Percentiles rank a stretch among this genome's conserved stretches.
Evolutionary conservation across 2,329 filamentous ascomycete genomes (phyloP).

Genomic region (Arthrobotrys entomopaga): DNA sequence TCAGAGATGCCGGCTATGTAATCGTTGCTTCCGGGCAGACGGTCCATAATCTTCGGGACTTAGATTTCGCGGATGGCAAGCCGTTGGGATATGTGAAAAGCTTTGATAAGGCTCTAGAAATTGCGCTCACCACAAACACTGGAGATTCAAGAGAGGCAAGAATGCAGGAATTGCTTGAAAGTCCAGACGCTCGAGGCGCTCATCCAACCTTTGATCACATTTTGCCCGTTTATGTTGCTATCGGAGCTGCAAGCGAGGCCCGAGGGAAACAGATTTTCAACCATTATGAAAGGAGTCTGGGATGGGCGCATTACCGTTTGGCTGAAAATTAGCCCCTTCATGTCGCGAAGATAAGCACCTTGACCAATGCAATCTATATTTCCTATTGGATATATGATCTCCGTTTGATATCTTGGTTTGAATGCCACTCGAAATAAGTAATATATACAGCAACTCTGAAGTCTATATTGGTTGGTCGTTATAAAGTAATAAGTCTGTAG

Average conservation of each 20-base stretch:
- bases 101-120: constrained; percentile 75
- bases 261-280: constrained; percentile 65
- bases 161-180: constrained; percentile 65
- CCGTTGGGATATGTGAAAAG: constrained; percentile 70
- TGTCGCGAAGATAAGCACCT: too few relatives aligned
- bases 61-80: constrained; percentile 63
- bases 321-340: constrained; percentile 19
- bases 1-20: constrained; percentile 74
- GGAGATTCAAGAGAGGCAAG: constrained; percentile 63
- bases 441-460: too few relatives aligned
- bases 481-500: too few relatives aligned
- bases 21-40: constrained; percentile 80
- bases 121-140: constrained; percentile 67
- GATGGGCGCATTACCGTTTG: constrained; percentile 67
- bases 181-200: constrained; percentile 69
- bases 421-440: too few relatives aligned
- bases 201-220: constrained; percentile 74
- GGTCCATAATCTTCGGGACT: constrained; percentile 72
- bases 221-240: constrained; percentile 70
- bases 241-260: constrained; percentile 68
- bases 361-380: too few relatives aligned
- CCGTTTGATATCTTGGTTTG: too few relatives aligned
- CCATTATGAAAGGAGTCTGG: constrained; percentile 66
- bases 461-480: too few relatives aligned
- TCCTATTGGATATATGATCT: too few relatives aligned